phyloP scores from a whole-genome alignment of 257 asterid species.

The Sherardia arvensis region DNA sequence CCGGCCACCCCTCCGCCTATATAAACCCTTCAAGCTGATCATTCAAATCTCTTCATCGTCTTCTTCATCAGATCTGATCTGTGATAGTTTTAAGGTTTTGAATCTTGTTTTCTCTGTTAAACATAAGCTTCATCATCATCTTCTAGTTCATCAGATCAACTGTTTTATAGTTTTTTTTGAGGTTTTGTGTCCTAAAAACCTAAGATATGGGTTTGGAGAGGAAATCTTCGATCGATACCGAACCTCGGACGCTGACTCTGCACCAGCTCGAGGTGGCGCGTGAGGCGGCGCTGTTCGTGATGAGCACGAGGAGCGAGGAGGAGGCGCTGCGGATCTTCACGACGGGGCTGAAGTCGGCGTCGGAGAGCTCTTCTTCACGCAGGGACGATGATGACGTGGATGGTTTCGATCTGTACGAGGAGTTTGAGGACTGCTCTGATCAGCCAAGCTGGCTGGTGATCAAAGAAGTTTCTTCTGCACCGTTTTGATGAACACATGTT shows the following conservation, averaged over 20 bases:
- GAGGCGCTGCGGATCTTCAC: not conserved
- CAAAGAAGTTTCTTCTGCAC: not conserved
- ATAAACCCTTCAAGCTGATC: not conserved
- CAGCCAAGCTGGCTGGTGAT: not conserved
- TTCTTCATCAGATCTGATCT: too few relatives aligned
- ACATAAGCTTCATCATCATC: too few relatives aligned
- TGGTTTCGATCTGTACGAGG: not conserved
- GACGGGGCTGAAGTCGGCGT: not conserved
- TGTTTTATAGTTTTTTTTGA: too few relatives aligned
- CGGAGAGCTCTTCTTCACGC: not conserved
- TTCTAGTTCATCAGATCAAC: too few relatives aligned
- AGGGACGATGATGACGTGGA: not conserved
- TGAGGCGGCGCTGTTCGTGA: not conserved
- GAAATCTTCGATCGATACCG: not conserved
- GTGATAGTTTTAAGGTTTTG: too few relatives aligned
- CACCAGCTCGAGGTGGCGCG: not conserved
- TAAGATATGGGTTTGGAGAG: not conserved
- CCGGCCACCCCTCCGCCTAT: not conserved
- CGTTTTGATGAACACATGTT: too few relatives aligned
- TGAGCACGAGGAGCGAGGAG: not conserved
- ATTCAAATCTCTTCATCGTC: too few relatives aligned
- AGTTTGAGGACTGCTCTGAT: not conserved
- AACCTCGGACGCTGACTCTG: not conserved
- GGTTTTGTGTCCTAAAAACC: too few relatives aligned
- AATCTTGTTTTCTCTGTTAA: too few relatives aligned